Evolutionary conservation across 1,284 basidiomycete species (phyloP), one percentile per base, ranked within the genome.

Genomic region (Kalmanozyma brasiliensis): DNA sequence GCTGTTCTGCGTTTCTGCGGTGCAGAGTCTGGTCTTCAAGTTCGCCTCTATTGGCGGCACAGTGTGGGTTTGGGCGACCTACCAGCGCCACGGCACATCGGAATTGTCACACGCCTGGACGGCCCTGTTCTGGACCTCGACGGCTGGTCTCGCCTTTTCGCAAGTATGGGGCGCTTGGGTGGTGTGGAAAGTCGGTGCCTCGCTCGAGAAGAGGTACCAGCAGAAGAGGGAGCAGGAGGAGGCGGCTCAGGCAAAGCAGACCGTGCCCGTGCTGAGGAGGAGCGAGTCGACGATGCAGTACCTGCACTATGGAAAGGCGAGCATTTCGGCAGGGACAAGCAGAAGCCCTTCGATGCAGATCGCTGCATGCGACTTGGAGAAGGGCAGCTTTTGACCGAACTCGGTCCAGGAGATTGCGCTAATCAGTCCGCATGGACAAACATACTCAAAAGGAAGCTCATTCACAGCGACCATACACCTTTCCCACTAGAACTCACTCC

Each of bases 1-100:
- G 14, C 9, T 56, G 29, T 59, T 72, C 46, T 13, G 51, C 8
- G 22, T 65, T 35, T 32, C 53, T 2, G 52, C 69, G 26, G 37
- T 65, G n/a, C 69, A 72, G 41, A 56, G 58, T 34, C 29, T 72
- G 32, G 22, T 72, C n/a, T 55, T 63, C 52, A 72, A 72, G 49
- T 48, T 68, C 11, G 59, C 64, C 8, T 43, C 47, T n/a, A 69
- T 57, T 24, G 55, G 43, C 3, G 60, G 52, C 9, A 57, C 60
- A 14, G 41, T 67, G 5, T 56, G 32, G 14, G 40, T 69, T 17
- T 72, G 62, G 57, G 23, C 32, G 29, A 48, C 51, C 26, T 72
- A 49, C 32, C 64, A 68, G 33, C 43, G 42, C 5, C 6, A 14
- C 9, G 45, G 46, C 1, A 17, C 22, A 0, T 42, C 22, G 14